Base-by-base conservation (phyloP, 305 asterid genomes). In the Plantago coronopus region DNA sequence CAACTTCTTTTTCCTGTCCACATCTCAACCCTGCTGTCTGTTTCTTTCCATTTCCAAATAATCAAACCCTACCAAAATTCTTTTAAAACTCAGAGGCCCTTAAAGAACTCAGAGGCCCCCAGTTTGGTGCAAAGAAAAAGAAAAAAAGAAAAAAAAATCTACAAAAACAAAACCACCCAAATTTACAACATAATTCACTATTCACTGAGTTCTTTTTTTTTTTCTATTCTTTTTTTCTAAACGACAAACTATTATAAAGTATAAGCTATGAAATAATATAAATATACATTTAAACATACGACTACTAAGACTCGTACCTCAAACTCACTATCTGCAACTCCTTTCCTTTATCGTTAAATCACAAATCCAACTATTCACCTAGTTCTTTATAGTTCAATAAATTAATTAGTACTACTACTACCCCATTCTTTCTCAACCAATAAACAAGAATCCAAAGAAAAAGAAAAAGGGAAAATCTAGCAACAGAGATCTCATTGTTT, bases 401-500 rank as follows among this genome's bases (percentile, higher is more conserved):
- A 34, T 31, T 3, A 3, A 31, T 27, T 27, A 2, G 31, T 21
- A 48, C 14, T n/a, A n/a, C n/a, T n/a, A n/a, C n/a, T n/a, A 50
- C 38, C 23, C 57, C 15, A 51, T 50, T n/a, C n/a, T n/a, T 21
- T 27, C 37, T 51, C 19, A 22, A 22, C 8, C 58, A 53, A 22
- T 21, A 51, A 51, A 23, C 57, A 21, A 27, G 37, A 51, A 51
- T 13, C 57, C 37, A 50, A 51, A 22, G 16, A 22, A 14, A 22
- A 51, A 49, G 5, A 25, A 53, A 53, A 53, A 13, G 1, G n/a
- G 7, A 14, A 0, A 23, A 23, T 15, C 17, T 8, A 8, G 10
- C 58, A 53, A 53, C 58, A 53, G 58, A 53, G 58, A 53, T 53
- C 29, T 51, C 57, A 23, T 34, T 51, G 29, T 6, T 7, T 8